Conservation (phyloP, 2,329 filamentous ascomycete genomes). For the Epichloe elymi region DNA sequence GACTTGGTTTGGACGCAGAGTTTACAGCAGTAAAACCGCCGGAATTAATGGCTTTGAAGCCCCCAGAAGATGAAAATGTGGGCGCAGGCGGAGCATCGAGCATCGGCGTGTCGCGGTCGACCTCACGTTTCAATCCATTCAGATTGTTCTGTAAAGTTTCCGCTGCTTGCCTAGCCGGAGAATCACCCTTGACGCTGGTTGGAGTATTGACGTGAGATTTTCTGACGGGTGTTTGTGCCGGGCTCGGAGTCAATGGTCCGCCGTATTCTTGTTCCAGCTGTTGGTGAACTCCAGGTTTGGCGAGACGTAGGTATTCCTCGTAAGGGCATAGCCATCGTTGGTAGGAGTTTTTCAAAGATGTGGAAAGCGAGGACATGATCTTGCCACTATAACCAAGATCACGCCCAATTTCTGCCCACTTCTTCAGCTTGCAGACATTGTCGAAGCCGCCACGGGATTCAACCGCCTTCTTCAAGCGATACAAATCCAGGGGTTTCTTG, state of each 20-base stretch:
- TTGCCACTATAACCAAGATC: slow-evolving; percentile 97
- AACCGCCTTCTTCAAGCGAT: slow-evolving; percentile 92
- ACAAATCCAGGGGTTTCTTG: slow-evolving; percentile 91
- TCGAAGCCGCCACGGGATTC: slow-evolving; percentile 92
- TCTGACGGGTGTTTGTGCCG: slow-evolving; percentile 57
- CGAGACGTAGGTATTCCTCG: slow-evolving; percentile 81
- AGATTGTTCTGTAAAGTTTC: slow-evolving; percentile 38
- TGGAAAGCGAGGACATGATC: slow-evolving; percentile 98
- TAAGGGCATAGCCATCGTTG: slow-evolving; percentile 95
- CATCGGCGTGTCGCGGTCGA: slow-evolving; percentile 35
- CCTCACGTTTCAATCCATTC: slow-evolving; percentile 30
- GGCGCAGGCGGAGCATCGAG: slow-evolving; percentile 28
- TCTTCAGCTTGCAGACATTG: slow-evolving; percentile 92
- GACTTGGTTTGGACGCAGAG: slow-evolving; percentile 53
- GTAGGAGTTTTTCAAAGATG: slow-evolving; percentile 95
- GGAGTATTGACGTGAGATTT: slow-evolving; percentile 47
- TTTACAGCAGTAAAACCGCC: slow-evolving; percentile 67
- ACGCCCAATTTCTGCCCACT: slow-evolving; percentile 96
- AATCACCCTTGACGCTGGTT: slow-evolving; percentile 46
- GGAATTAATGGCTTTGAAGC: slow-evolving; percentile 23
- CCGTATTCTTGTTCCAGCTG: slow-evolving; percentile 89
- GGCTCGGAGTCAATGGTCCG: slow-evolving; percentile 72
- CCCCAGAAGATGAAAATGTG: slow-evolving; percentile 20
- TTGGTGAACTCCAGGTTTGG: slow-evolving; percentile 92
- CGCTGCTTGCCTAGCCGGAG: slow-evolving; percentile 48